phyloP scores from a whole-genome alignment of 768 basidiomycete species.

The Kwoniella sp. region DNA sequence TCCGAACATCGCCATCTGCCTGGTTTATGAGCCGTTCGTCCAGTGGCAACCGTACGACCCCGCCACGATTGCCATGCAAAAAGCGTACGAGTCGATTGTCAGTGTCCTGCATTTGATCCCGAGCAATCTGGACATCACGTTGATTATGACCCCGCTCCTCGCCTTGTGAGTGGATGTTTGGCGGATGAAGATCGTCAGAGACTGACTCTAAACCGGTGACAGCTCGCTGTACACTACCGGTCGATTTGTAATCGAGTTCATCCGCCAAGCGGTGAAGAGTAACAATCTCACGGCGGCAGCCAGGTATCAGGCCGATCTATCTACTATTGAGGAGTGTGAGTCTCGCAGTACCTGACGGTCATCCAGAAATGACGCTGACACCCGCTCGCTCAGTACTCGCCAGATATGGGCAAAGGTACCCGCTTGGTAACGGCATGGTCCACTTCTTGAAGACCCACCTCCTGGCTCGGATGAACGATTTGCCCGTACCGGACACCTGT shows the following conservation, averaged over 20 bases:
- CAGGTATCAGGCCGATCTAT: conserved; percentile 26
- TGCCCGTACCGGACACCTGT: too few relatives aligned
- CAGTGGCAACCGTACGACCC: conserved; percentile 7
- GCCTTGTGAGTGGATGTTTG: conserved; percentile 20
- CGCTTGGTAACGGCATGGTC: conserved; percentile 18
- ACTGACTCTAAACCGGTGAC: neutral
- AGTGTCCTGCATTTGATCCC: conserved; percentile 33
- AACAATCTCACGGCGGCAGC: conserved; percentile 16
- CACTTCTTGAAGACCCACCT: conserved; percentile 15
- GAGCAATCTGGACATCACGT: conserved; percentile 31
- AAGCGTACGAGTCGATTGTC: conserved; percentile 27
- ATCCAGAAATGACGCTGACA: neutral
- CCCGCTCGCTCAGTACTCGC: conserved; percentile 2
- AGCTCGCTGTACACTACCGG: conserved; percentile 25
- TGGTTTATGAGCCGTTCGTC: conserved; percentile 35
- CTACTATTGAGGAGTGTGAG: conserved; percentile 20
- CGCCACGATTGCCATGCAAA: neutral
- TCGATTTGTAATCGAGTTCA: conserved; percentile 20
- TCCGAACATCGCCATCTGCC: conserved; percentile 25
- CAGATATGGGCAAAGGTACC: conserved; percentile 8
- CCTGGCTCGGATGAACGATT: neutral
- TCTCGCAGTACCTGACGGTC: too few relatives aligned
- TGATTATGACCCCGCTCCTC: conserved; percentile 22
- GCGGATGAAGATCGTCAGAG: neutral
- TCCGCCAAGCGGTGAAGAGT: conserved; percentile 13